Evolutionary conservation across 108 stramenopile species (phyloP), one percentile per base, ranked within the genome.

Genomic region (Mediolabrus comicus): DNA sequence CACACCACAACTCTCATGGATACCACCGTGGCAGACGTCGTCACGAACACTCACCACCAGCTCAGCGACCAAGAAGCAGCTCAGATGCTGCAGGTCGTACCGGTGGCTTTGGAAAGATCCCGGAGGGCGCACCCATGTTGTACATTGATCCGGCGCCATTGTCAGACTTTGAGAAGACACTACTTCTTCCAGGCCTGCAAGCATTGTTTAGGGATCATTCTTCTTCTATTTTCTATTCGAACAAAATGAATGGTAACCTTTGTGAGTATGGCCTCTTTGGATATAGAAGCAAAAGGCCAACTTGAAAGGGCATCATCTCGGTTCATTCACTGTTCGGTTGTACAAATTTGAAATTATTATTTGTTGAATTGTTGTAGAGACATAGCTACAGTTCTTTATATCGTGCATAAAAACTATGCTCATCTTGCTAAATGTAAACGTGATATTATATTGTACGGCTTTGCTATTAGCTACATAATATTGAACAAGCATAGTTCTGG

Each of bases 121-220:
- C 87, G 11, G 59, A 55, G 3, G 74, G 81, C 34, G 77, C 90
- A 59, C 93, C 90, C 4, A 84, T 91, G 72, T 52, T 95, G 49
- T 95, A 95, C 67, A 78, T 87, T 28, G 86, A 79, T 67, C 90
- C 90, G 51, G 90, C 90, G 39, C 93, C 93, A 31, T 24, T 83
- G 24, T 92, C 90, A 3, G 79, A 71, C 9, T 92, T 92, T 74
- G 90, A 95, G 36, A 71, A 70, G 57, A 74, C 80, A 22, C 71
- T 95, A 3, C 41, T 54, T 19, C 81, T 92, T 75, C 89, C 93
- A 29, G 93, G 93, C 3, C 72, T 95, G 56, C 82, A 89, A 59
- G 89, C 74, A 32, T 59, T 95, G 22, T 95, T 82, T 72, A 83
- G 93, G 53, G 80, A 91, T 38, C 79, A 85, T 31, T 87, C 86